Evolutionary conservation across 2,329 filamentous ascomycete genomes (phyloP).

Genomic region (Pseudonectria buxi): DNA sequence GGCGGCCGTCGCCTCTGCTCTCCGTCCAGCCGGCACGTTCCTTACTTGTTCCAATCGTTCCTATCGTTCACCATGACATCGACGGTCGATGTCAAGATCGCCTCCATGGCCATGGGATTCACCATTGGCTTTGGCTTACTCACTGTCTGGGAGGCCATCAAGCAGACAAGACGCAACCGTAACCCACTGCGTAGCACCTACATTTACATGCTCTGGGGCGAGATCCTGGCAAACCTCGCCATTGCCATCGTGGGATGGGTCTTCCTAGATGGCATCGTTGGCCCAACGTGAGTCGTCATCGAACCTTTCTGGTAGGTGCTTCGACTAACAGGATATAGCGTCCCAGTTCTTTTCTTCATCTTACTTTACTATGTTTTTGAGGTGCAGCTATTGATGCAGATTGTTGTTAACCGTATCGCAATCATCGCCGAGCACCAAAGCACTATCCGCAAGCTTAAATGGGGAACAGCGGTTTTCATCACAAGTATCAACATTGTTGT

Average conservation of each 20-base stretch:
- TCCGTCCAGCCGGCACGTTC: too few species aligned
- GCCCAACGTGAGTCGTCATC: slow-evolving; percentile 20
- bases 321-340: slow-evolving; percentile 10
- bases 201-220: slow-evolving; percentile 40
- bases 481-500: slow-evolving; percentile 16
- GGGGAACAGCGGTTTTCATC: slow-evolving; percentile 5
- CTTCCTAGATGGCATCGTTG: slow-evolving; percentile 30
- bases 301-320: too few species aligned
- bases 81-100: slow-evolving; percentile 21
- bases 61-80: slow-evolving; percentile 10
- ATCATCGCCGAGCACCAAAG: neutral
- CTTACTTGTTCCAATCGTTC: too few species aligned
- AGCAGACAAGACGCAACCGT: slow-evolving; percentile 33
- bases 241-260: slow-evolving; percentile 35
- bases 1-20: too few species aligned
- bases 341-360: slow-evolving; percentile 30
- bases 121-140: slow-evolving; percentile 36
- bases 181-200: slow-evolving; percentile 30
- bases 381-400: slow-evolving; percentile 7
- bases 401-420: slow-evolving; percentile 12
- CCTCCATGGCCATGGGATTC: slow-evolving; percentile 26
- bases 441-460: slow-evolving; percentile 7
- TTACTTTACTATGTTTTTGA: slow-evolving; percentile 32
- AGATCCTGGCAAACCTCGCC: slow-evolving; percentile 32
- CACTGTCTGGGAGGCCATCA: slow-evolving; percentile 33